These are phyloP conservation scores for Zygosaccharomyces gambellarensis DNA, from an alignment of 805 yeast genomes.

Conservation along the genomic window DNA sequence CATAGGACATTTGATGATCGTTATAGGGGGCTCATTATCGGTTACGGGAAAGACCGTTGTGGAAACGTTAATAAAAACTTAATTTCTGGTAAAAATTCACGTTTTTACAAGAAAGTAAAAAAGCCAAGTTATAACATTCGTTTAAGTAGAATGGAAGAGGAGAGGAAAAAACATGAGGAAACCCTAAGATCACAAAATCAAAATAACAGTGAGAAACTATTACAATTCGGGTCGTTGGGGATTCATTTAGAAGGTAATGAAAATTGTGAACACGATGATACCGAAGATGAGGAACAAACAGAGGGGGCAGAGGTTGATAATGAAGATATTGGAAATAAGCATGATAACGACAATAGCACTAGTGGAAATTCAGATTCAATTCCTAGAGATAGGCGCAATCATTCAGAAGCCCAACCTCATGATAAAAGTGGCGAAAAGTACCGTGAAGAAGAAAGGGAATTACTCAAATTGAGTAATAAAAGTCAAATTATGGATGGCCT, in stretches of 20 bases:
- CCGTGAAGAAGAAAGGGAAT: constrained; percentile 15
- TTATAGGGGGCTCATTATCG: constrained; percentile 53
- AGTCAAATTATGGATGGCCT: constrained; percentile 10
- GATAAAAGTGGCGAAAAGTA: constrained; percentile 9
- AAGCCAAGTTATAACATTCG: constrained; percentile 27
- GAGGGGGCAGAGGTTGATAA: not conserved
- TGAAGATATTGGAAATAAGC: not conserved
- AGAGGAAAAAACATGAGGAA: constrained; percentile 26
- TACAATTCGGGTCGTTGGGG: constrained; percentile 18
- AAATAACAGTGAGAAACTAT: constrained; percentile 11
- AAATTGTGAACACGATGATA: not conserved
- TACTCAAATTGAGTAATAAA: constrained; percentile 13
- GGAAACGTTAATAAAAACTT: constrained; percentile 46
- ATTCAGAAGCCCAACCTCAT: not conserved
- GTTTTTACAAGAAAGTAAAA: constrained; percentile 40
- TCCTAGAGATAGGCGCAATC: not conserved
- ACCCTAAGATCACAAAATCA: constrained; percentile 10
- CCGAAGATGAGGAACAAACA: not conserved
- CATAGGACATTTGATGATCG: constrained; percentile 40
- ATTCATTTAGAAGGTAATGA: constrained; percentile 15
- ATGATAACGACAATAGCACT: constrained; percentile 1
- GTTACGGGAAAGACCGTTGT: constrained; percentile 76
- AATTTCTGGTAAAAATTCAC: constrained; percentile 47
- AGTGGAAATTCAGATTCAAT: not conserved
- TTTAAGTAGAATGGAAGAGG: constrained; percentile 29